Conservation (phyloP, 345 rosid species). For the Reutealis trisperma region DNA sequence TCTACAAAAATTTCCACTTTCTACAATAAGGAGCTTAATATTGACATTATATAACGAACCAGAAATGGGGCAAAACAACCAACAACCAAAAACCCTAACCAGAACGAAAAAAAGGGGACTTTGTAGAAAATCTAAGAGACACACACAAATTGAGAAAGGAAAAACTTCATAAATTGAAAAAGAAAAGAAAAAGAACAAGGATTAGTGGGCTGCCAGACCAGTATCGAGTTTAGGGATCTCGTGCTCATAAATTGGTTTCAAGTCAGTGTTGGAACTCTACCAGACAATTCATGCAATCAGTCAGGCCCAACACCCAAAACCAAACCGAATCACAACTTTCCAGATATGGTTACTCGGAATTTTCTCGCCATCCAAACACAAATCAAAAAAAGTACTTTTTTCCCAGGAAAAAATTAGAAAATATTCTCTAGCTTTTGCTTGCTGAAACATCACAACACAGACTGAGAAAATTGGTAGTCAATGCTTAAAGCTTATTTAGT, state of each 20-base stretch:
- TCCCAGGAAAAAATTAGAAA: not conserved
- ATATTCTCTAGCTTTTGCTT: not conserved
- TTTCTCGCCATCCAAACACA: slow-evolving; percentile 16
- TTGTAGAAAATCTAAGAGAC: not conserved
- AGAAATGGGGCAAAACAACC: not conserved
- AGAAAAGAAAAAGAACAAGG: not conserved
- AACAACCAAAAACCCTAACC: not conserved
- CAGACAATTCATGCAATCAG: slow-evolving; percentile 36
- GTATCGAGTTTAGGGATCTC: slow-evolving; percentile 59
- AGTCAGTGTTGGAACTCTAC: slow-evolving; percentile 34
- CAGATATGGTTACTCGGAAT: not conserved
- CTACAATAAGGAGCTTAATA: not conserved
- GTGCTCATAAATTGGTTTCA: slow-evolving; percentile 70
- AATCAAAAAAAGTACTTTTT: not conserved
- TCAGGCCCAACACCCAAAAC: slow-evolving; percentile 40
- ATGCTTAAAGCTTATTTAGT: no score
- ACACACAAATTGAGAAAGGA: not conserved
- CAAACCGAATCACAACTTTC: slow-evolving; percentile 13
- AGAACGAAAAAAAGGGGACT: not conserved
- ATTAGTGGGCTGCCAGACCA: slow-evolving; percentile 52
- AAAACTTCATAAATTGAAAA: not conserved
- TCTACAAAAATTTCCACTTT: not conserved
- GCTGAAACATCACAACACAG: not conserved
- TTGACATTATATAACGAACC: not conserved
- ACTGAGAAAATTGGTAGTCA: no score